These are phyloP conservation scores for Phytophthora pinifolia DNA, from an alignment of 352 stramenopile species.

Conservation along the genomic window DNA sequence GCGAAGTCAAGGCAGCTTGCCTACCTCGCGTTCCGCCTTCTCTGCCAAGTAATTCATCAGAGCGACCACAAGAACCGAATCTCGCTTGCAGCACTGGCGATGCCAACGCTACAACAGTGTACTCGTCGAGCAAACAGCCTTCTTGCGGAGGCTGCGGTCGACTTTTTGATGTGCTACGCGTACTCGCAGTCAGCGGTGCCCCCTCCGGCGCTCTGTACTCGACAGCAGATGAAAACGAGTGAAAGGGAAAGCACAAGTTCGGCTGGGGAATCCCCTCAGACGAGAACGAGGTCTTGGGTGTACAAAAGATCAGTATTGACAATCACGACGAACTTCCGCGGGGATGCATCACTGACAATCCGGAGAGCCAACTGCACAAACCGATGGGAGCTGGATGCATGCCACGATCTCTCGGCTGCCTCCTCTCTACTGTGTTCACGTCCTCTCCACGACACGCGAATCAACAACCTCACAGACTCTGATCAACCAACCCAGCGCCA, in stretches of 20 bases:
- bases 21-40: slow-evolving; percentile 65
- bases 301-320: slow-evolving; percentile 60
- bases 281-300: slow-evolving; percentile 42
- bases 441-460: not conserved
- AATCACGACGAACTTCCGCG: slow-evolving; percentile 34
- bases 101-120: slow-evolving; percentile 58
- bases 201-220: slow-evolving; percentile 37
- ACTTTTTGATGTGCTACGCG: slow-evolving; percentile 80
- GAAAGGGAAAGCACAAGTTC: slow-evolving; percentile 13
- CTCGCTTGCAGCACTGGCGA: slow-evolving; percentile 41
- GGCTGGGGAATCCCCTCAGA: slow-evolving; percentile 5
- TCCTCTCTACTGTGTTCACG: not conserved
- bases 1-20: slow-evolving; percentile 54
- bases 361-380: slow-evolving; percentile 55
- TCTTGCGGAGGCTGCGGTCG: slow-evolving; percentile 65
- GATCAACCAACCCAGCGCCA: slow-evolving; percentile 3
- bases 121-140: slow-evolving; percentile 38
- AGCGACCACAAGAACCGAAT: slow-evolving; percentile 43
- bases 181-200: slow-evolving; percentile 49
- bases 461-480: not conserved
- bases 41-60: slow-evolving; percentile 64
- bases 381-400: slow-evolving; percentile 42
- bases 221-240: slow-evolving; percentile 2
- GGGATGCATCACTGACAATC: slow-evolving; percentile 42
- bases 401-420: slow-evolving; percentile 11